Base-by-base conservation (phyloP, 805 yeast species). In the Metschnikowia reukaufii region DNA sequence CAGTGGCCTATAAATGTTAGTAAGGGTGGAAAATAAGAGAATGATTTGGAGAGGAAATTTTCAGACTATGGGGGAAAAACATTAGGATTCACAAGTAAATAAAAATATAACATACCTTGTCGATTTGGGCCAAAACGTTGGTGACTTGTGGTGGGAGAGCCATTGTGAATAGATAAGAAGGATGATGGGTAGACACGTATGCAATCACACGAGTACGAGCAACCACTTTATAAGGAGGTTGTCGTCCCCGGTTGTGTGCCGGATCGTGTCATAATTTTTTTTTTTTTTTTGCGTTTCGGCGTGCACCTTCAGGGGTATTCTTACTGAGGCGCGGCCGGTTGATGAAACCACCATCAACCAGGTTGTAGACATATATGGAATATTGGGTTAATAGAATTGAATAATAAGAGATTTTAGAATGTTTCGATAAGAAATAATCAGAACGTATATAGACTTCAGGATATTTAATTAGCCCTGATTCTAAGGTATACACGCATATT, bases 1-100 rank as follows among this genome's bases (percentile, higher is more conserved):
- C 37, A 38, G 74, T 68, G 50, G 60, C 50, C 74, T 69, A 50
- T n/a, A 2, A 30, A 41, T 39, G 52, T 56, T 44, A 50, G 47
- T 38, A 27, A 19, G 21, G 17, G 39, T 19, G 38, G 15, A 20
- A 20, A 23, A 15, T 17, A 17, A n/a, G 36, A 15, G 13, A 20
- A 17, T n/a, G 25, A 12, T 38, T 29, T 15, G 8, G 5, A 21
- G 18, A 2, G 2, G 29, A 3, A 25, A 25, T 25, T 25, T n/a
- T n/a, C n/a, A n/a, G n/a, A n/a, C n/a, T n/a, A n/a, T n/a, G n/a
- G n/a, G n/a, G n/a, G 29, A 6, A 39, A 20, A 17, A 31, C 8
- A 39, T n/a, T 25, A 25, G 29, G 12, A 25, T 3, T 25, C 12
- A 13, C 8, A 9, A 25, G 12, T 4, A 9, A 13, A 25, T 25